These are phyloP conservation scores for Musa schizocarpa DNA, from an alignment of 176 grass and related monocot genomes.

Conservation along the genomic window DNA sequence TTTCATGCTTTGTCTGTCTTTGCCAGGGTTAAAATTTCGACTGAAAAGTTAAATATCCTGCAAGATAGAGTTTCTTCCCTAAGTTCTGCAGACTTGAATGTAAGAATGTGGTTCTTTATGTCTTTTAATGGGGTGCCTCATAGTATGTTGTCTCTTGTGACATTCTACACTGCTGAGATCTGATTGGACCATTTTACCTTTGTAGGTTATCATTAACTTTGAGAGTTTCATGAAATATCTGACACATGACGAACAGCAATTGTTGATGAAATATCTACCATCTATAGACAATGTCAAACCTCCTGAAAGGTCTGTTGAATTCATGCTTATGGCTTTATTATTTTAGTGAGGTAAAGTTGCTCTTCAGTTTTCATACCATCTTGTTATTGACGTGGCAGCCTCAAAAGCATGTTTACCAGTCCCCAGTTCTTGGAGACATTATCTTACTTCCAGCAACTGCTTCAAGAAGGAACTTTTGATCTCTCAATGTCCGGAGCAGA, in stretches of 20 bases:
- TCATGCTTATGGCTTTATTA: not conserved
- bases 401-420: conserved; percentile 32
- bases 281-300: conserved; percentile 28
- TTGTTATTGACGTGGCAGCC: conserved; percentile 11
- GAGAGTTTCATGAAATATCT: conserved; percentile 33
- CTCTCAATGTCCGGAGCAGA: conserved; percentile 22
- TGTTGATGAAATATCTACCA: conserved; percentile 36
- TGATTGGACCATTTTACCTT: not conserved
- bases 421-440: conserved; percentile 28
- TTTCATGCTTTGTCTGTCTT: not conserved
- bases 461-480: conserved; percentile 30
- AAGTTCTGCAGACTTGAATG: conserved; percentile 26
- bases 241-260: conserved; percentile 24
- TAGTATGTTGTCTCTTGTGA: not conserved
- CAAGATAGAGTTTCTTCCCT: conserved; percentile 21
- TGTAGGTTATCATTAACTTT: conserved; percentile 33
- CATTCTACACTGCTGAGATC: not conserved
- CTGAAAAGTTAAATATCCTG: conserved; percentile 20
- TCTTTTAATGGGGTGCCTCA: not conserved
- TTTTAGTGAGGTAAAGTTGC: not conserved
- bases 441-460: conserved; percentile 29
- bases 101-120: conserved; percentile 15
- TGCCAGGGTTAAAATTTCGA: conserved; percentile 20
- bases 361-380: not conserved
- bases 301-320: conserved; percentile 33